Evolutionary conservation across 352 stramenopile genomes (phyloP).

Genomic region (Globisporangium parvum): DNA sequence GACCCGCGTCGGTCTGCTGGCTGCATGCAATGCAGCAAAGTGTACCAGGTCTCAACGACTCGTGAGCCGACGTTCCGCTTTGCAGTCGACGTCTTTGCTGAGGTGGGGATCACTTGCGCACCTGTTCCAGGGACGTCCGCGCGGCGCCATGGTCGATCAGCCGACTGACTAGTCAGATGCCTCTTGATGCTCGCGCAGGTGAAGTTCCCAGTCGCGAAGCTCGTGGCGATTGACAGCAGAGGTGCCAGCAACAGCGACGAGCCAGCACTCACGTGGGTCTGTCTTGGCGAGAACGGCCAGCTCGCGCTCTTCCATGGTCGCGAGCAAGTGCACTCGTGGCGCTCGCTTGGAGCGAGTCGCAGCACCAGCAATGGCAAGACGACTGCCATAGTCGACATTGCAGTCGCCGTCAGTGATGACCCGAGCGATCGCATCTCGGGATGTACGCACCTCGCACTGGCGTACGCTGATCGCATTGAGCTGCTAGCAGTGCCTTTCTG

Average conservation of each 20-base stretch:
- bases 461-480: slow-evolving; percentile 26
- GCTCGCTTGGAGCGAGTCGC: not conserved
- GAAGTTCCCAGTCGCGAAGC: slow-evolving; percentile 33
- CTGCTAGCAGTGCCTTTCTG: slow-evolving; percentile 14
- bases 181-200: slow-evolving; percentile 15
- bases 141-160: not conserved
- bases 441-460: slow-evolving; percentile 12
- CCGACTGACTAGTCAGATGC: not conserved
- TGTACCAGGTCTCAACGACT: slow-evolving; percentile 34
- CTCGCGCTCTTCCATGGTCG: slow-evolving; percentile 30
- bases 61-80: slow-evolving; percentile 24
- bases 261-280: slow-evolving; percentile 24
- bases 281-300: slow-evolving; percentile 30
- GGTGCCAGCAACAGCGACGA: not conserved
- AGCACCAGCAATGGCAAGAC: slow-evolving; percentile 6
- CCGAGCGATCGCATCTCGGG: not conserved
- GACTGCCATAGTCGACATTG: slow-evolving; percentile 19
- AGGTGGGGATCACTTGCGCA: slow-evolving; percentile 5
- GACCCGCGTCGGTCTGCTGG: not conserved
- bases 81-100: slow-evolving; percentile 24
- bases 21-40: slow-evolving; percentile 10
- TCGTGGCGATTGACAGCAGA: slow-evolving; percentile 19
- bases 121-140: too few relatives aligned
- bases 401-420: slow-evolving; percentile 6
- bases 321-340: slow-evolving; percentile 24